A percentile compares a stretch with the other conserved stretches of the same genome.
Conservation (phyloP, 2,329 filamentous ascomycete species). For the Colletotrichum sp. region DNA sequence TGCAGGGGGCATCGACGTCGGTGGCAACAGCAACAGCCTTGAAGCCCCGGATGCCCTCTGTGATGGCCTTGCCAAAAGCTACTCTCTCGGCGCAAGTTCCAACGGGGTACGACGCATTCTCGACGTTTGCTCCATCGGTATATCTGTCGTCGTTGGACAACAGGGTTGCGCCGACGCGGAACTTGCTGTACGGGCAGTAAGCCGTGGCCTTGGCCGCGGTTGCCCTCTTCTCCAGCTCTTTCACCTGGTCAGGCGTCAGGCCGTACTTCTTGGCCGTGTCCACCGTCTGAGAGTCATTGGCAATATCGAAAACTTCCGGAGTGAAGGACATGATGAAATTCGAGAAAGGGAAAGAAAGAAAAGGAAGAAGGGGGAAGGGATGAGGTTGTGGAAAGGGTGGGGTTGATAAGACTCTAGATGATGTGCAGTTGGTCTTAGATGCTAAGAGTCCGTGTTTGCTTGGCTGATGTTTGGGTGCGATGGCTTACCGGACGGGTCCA, state of each 20-base stretch:
- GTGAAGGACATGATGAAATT: slow-evolving; percentile 17
- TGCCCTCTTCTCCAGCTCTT: slow-evolving; percentile 65
- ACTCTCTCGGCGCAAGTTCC: slow-evolving; percentile 95
- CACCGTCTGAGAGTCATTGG: slow-evolving; percentile 22
- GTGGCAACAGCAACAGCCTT: slow-evolving; percentile 86
- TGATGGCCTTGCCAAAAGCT: slow-evolving; percentile 82
- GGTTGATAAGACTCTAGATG: neutral
- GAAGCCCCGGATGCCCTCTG: slow-evolving; percentile 62
- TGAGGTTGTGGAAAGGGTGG: neutral
- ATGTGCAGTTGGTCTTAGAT: slow-evolving; percentile 5
- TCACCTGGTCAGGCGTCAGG: slow-evolving; percentile 69
- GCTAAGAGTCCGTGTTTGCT: neutral
- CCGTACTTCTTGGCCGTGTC: slow-evolving; percentile 42
- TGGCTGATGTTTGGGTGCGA: neutral
- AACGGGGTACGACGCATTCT: slow-evolving; percentile 92
- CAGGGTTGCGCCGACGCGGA: slow-evolving; percentile 86
- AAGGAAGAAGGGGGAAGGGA: neutral
- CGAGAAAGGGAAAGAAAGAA: neutral
- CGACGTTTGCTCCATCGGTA: slow-evolving; percentile 84
- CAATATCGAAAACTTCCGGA: slow-evolving; percentile 27
- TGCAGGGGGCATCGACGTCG: slow-evolving; percentile 71
- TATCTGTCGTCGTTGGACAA: slow-evolving; percentile 61
- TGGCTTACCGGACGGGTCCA: neutral
- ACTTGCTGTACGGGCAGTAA: slow-evolving; percentile 93
- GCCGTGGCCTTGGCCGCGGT: slow-evolving; percentile 76